These are phyloP conservation scores for Plasmodium billcollinsi DNA, from an alignment of 169 alveolate species.

Conservation along the genomic window DNA sequence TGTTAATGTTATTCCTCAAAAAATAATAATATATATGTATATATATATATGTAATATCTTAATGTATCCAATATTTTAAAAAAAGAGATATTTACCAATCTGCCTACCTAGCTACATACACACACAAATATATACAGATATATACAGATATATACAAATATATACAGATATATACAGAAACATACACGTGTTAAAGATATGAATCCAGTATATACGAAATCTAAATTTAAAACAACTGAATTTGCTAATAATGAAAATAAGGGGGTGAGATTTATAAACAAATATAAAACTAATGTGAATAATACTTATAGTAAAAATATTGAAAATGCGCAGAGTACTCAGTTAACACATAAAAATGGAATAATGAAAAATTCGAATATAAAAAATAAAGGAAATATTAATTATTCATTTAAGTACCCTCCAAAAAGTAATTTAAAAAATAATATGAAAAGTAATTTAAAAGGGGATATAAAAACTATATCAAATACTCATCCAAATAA, in stretches of 20 bases:
- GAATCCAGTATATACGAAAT: slow-evolving; percentile 44
- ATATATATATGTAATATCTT: too few species aligned
- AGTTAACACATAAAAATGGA: slow-evolving; percentile 16
- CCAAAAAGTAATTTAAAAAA: slow-evolving; percentile 32
- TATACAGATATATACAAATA: too few species aligned
- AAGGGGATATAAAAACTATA: too few species aligned
- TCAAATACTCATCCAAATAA: slow-evolving; percentile 13
- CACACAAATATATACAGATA: too few species aligned
- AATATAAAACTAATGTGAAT: slow-evolving; percentile 20
- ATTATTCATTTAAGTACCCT: slow-evolving; percentile 19
- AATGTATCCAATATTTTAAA: too few species aligned
- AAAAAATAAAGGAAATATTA: slow-evolving; percentile 30
- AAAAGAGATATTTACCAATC: too few species aligned
- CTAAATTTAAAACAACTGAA: slow-evolving; percentile 52
- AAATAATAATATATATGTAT: too few species aligned
- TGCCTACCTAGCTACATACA: too few species aligned
- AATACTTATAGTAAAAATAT: slow-evolving; percentile 27
- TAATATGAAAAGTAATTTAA: not conserved
- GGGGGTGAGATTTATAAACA: slow-evolving; percentile 63
- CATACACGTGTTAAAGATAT: slow-evolving; percentile 11
- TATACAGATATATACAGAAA: too few species aligned
- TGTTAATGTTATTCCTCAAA: too few species aligned
- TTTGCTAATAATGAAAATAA: slow-evolving; percentile 41
- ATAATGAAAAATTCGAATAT: slow-evolving; percentile 27
- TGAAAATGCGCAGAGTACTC: not conserved